Evolutionary conservation across 305 asterid species (phyloP).

Genomic region (Fraxinus sp.): DNA sequence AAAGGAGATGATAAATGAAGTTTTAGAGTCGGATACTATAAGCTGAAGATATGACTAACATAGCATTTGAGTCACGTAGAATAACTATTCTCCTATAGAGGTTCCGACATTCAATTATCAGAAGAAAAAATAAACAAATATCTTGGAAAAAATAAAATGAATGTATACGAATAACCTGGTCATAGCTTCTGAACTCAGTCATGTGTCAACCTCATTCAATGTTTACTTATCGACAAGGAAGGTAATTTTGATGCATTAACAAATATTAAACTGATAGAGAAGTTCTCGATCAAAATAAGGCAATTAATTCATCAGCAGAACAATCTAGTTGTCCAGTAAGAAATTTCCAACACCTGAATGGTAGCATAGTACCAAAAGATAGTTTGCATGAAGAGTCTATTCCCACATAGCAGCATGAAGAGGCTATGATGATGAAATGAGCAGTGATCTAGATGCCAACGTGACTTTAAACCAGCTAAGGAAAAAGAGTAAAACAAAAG

Average conservation of each 20-base stretch:
- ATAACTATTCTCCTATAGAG: too few relatives aligned
- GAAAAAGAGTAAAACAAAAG: constrained; percentile 34
- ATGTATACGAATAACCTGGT: too few relatives aligned
- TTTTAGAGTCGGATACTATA: too few relatives aligned
- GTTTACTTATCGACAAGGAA: background rate
- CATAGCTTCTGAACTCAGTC: too few relatives aligned
- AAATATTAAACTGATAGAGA: background rate
- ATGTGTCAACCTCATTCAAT: background rate
- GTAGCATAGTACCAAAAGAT: too few relatives aligned
- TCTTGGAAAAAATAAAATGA: too few relatives aligned
- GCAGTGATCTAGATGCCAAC: constrained; percentile 17
- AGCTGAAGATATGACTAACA: too few relatives aligned
- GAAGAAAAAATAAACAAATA: background rate
- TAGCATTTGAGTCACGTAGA: too few relatives aligned
- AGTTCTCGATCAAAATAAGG: background rate
- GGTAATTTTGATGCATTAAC: background rate
- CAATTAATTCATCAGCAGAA: background rate
- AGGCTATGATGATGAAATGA: constrained; percentile 27
- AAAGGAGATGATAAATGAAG: too few relatives aligned
- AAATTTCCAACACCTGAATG: background rate
- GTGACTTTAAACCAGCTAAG: constrained; percentile 35
- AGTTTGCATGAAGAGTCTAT: too few relatives aligned
- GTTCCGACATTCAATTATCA: background rate
- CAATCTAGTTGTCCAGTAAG: background rate
- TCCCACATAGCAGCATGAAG: too few relatives aligned